These are phyloP conservation scores for Byssoonygena ceratinophila DNA, from an alignment of 2,329 filamentous ascomycete genomes.

Conservation along the genomic window DNA sequence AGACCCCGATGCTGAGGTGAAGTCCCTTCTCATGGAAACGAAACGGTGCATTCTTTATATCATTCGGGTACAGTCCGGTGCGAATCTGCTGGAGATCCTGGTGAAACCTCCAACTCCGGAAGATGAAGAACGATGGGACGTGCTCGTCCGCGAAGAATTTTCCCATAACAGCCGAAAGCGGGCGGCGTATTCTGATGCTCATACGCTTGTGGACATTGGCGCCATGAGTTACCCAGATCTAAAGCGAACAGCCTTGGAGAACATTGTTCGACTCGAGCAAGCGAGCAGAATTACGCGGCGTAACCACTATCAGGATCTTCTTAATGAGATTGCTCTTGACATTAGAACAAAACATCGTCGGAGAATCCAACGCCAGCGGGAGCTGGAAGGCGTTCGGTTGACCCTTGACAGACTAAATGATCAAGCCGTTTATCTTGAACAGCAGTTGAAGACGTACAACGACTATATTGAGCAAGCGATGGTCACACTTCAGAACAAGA, in stretches of 20 bases:
- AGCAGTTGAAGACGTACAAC: constrained; percentile 94
- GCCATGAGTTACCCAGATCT: constrained; percentile 82
- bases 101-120: constrained; percentile 78
- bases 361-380: constrained; percentile 79
- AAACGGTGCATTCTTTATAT: constrained; percentile 97
- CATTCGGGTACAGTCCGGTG: constrained; percentile 85
- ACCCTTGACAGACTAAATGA: constrained; percentile 41
- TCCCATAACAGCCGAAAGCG: constrained; percentile 55
- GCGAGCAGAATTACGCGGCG: constrained; percentile 72
- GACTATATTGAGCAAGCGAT: constrained; percentile 99
- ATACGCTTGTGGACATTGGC: constrained; percentile 75
- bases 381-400: constrained; percentile 56
- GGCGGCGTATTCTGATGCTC: constrained; percentile 80
- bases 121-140: constrained; percentile 80
- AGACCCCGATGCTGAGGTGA: constrained; percentile 86
- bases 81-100: constrained; percentile 88
- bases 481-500: constrained; percentile 92
- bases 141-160: constrained; percentile 73
- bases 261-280: constrained; percentile 80
- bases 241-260: constrained; percentile 86
- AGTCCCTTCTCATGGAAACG: constrained; percentile 93
- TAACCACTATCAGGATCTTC: constrained; percentile 94
- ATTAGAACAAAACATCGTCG: constrained; percentile 95
- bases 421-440: constrained; percentile 80
- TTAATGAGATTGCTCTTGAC: constrained; percentile 92